Conservation (phyloP, 2,329 filamentous ascomycete genomes). For the Phialophora chinensis region DNA sequence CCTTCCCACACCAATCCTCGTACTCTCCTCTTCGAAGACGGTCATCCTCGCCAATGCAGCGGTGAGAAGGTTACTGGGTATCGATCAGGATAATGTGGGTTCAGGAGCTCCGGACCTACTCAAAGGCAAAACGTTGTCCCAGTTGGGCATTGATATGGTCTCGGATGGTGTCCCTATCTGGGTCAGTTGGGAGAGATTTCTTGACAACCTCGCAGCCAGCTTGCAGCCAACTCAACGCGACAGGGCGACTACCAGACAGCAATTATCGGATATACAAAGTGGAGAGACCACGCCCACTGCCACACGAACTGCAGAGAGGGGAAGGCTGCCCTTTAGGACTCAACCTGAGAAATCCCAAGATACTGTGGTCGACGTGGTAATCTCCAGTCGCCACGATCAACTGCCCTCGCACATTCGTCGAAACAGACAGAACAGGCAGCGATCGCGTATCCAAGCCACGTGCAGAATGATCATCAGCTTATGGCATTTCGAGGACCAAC, state of each 20-base stretch:
- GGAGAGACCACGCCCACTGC: constrained; percentile 30
- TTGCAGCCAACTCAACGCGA: constrained; percentile 12
- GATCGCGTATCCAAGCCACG: constrained; percentile 55
- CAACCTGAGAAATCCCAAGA: constrained; percentile 58
- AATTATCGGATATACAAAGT: constrained; percentile 17
- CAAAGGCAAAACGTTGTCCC: constrained; percentile 68
- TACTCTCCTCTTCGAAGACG: constrained; percentile 71
- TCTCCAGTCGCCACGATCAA: constrained; percentile 56
- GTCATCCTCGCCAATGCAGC: constrained; percentile 77
- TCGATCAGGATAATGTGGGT: constrained; percentile 47
- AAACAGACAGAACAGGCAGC: constrained; percentile 44
- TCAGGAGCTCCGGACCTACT: constrained; percentile 63
- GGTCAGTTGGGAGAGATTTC: constrained; percentile 60
- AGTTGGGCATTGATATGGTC: constrained; percentile 75
- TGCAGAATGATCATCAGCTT: constrained; percentile 79
- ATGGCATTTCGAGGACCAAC: constrained; percentile 71
- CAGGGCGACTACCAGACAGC: constrained; percentile 3
- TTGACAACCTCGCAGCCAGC: constrained; percentile 56
- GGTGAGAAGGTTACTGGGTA: constrained; percentile 71
- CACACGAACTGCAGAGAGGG: constrained; percentile 21
- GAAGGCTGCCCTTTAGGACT: constrained; percentile 25
- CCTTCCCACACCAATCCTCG: constrained; percentile 72
- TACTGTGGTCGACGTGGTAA: constrained; percentile 69
- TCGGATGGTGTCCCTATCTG: constrained; percentile 66
- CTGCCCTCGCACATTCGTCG: constrained; percentile 36